Percentiles rank a stretch among this genome's conserved stretches.
phyloP scores from a whole-genome alignment of 306 rosid species.

The Rubus idaeus region DNA sequence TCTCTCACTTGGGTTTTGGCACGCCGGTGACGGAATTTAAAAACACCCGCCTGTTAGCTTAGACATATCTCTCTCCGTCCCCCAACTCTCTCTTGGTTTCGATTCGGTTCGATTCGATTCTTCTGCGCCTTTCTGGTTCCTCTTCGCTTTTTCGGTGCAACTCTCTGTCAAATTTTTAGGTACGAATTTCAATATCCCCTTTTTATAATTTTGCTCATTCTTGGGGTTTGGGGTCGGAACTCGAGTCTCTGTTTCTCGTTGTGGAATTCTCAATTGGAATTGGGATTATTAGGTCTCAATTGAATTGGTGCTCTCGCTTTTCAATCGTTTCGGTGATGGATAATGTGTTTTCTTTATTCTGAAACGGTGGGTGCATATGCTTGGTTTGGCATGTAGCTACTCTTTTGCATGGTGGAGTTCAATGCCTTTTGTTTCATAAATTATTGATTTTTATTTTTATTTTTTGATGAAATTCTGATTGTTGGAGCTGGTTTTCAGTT shows the following conservation, averaged over 20 bases:
- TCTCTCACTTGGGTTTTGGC: background rate
- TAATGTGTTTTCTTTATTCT: conserved; percentile 1
- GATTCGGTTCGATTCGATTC: conserved; percentile 49
- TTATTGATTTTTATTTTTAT: background rate
- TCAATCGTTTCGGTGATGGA: background rate
- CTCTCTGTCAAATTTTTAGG: conserved; percentile 31
- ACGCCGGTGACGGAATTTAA: conserved; percentile 60
- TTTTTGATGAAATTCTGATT: conserved; percentile 17
- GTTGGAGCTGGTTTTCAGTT: conserved; percentile 2
- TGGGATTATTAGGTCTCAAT: conserved; percentile 13
- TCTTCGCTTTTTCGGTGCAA: background rate
- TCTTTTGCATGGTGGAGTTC: conserved; percentile 20
- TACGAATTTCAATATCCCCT: conserved; percentile 37
- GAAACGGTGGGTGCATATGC: too few relatives aligned
- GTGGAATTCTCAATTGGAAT: conserved; percentile 11
- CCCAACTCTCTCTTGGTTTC: background rate
- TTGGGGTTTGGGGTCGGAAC: conserved; percentile 3
- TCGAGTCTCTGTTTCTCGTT: background rate
- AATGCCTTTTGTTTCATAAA: background rate
- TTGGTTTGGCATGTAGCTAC: conserved; percentile 7
- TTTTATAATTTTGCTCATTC: background rate
- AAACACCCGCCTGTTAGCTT: conserved; percentile 37
- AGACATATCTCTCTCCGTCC: conserved; percentile 19
- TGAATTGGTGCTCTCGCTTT: conserved; percentile 11
- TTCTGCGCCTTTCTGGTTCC: conserved; percentile 17